These are phyloP conservation scores for Ogataea allantospora DNA, from an alignment of 805 yeast species.

Conservation along the genomic window DNA sequence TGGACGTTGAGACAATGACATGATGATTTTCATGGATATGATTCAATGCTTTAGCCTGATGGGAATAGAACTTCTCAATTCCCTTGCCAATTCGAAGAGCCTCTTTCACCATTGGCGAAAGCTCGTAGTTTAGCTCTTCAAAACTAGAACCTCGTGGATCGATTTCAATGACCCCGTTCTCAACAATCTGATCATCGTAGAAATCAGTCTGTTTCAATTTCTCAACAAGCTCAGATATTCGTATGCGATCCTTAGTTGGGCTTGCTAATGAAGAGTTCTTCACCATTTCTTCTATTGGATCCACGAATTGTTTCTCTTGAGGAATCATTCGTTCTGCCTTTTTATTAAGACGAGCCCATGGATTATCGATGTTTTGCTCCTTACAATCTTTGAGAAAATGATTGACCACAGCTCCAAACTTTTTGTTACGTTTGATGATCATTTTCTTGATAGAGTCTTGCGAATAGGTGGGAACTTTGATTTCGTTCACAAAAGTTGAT, in stretches of 20 bases:
- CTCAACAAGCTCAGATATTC: conserved; percentile 43
- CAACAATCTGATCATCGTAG: conserved; percentile 64
- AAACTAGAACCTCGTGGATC: conserved; percentile 47
- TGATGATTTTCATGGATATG: conserved; percentile 54
- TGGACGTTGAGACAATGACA: conserved; percentile 88
- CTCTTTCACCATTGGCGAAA: conserved; percentile 50
- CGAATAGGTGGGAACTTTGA: conserved; percentile 49
- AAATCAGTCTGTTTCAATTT: conserved; percentile 46
- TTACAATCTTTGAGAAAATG: conserved; percentile 37
- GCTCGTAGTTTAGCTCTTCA: conserved; percentile 40
- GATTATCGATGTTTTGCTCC: conserved; percentile 33
- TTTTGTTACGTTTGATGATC: conserved; percentile 54
- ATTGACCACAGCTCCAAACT: conserved; percentile 44
- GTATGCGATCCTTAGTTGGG: conserved; percentile 35
- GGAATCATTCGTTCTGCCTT: conserved; percentile 46
- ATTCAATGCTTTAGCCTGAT: conserved; percentile 78
- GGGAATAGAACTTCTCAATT: conserved; percentile 62
- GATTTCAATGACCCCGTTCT: conserved; percentile 42
- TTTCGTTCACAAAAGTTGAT: conserved; percentile 41
- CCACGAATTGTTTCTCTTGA: conserved; percentile 45
- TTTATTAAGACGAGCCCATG: conserved; percentile 40
- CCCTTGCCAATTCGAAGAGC: conserved; percentile 51
- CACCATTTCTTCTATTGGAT: conserved; percentile 62
- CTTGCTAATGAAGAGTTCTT: conserved; percentile 22
- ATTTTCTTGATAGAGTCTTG: conserved; percentile 58